Percentiles rank a stretch among this genome's conserved stretches.
Evolutionary conservation across 495 filamentous ascomycete species (phyloP).

Genomic region (Pseudoneurospora amorphoporcata): DNA sequence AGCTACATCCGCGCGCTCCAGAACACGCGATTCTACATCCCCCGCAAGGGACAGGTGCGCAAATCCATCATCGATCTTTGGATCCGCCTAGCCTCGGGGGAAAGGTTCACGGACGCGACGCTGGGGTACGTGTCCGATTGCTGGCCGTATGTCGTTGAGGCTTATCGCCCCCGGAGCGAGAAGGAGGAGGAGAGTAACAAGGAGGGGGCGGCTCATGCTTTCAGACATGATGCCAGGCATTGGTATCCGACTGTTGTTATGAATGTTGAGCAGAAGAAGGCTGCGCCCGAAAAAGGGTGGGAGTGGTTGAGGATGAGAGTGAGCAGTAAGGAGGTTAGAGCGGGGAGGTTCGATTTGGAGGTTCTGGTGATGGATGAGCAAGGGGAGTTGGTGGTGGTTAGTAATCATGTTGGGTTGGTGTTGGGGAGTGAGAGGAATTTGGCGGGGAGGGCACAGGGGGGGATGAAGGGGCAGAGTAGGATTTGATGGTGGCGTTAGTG

Average conservation of each 20-base stretch:
- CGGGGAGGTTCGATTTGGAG: constrained; percentile 57
- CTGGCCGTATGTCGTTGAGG: constrained; percentile 25
- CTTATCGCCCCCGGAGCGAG: constrained; percentile 9
- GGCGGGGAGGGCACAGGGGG: constrained; percentile 5
- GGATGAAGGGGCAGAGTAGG: background rate
- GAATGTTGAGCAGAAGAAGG: constrained; percentile 57
- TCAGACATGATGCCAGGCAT: constrained; percentile 13
- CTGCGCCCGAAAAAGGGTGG: constrained; percentile 43
- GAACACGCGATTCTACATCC: constrained; percentile 47
- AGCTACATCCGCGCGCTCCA: constrained; percentile 37
- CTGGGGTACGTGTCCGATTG: constrained; percentile 51
- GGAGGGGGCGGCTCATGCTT: background rate
- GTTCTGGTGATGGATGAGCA: constrained; percentile 48
- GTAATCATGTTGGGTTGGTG: constrained; percentile 52
- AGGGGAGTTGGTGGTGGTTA: constrained; percentile 50
- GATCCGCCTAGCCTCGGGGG: constrained; percentile 43
- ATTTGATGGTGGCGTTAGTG: background rate
- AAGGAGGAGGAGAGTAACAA: background rate
- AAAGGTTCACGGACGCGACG: constrained; percentile 42
- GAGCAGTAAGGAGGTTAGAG: constrained; percentile 44
- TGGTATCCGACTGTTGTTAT: constrained; percentile 77
- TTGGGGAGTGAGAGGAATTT: constrained; percentile 30
- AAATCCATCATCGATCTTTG: constrained; percentile 52
- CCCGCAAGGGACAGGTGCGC: constrained; percentile 33
- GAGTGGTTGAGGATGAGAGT: constrained; percentile 57